Evolutionary conservation across 441 rosid genomes (phyloP).

Genomic region (Adansonia rubrostipa): DNA sequence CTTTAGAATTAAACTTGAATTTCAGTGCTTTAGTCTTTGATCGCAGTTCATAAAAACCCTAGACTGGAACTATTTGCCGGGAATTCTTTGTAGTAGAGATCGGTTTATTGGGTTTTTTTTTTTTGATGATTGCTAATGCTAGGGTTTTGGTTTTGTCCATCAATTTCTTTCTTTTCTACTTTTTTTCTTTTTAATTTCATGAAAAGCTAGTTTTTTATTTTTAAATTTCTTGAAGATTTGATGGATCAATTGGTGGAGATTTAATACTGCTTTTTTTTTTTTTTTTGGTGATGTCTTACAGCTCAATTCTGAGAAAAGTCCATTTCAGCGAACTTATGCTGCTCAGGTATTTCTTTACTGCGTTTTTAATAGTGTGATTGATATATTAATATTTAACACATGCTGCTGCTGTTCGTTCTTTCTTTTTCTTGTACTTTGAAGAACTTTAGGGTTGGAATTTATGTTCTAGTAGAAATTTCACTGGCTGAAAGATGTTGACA

Average conservation of each 20-base stretch:
- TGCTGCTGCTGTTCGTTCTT: neutral
- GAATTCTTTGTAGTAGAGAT: neutral
- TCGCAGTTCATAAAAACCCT: conserved; percentile 17
- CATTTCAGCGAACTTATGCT: conserved; percentile 91
- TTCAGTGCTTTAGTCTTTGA: conserved; percentile 3
- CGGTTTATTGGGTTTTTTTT: neutral
- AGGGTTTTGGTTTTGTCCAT: conserved; percentile 16
- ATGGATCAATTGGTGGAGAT: conserved; percentile 21
- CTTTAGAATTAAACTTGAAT: conserved; percentile 11
- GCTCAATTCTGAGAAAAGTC: conserved; percentile 89
- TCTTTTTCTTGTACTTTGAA: conserved; percentile 3
- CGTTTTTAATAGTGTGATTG: conserved; percentile 2
- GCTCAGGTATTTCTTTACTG: conserved; percentile 56
- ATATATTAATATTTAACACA: neutral
- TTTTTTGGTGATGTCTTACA: conserved; percentile 42
- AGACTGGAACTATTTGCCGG: neutral
- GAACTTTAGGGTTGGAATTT: neutral
- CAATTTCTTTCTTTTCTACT: neutral
- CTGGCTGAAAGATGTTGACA: neutral
- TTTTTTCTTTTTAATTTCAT: neutral
- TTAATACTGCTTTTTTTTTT: neutral
- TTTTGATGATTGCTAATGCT: neutral
- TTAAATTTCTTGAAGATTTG: neutral
- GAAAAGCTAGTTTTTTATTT: neutral
- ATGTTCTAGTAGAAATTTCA: neutral